phyloP scores from a whole-genome alignment of 176 grass and related monocot genomes.

The Phyllostachys edulis region DNA sequence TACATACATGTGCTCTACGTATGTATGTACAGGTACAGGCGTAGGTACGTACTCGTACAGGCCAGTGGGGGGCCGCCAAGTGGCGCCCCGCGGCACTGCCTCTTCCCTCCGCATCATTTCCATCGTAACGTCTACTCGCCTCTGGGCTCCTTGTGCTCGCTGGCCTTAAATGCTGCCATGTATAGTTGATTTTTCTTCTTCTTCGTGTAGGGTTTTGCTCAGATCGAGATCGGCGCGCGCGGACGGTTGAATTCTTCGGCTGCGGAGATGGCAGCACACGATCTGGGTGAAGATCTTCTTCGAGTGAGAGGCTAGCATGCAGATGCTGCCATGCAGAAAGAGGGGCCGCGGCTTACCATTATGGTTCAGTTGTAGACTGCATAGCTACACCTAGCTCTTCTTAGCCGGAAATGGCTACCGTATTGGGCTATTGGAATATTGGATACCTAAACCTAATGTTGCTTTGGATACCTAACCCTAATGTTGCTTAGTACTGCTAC shows the following conservation, averaged over 20 bases:
- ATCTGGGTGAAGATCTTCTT: slow-evolving; percentile 13
- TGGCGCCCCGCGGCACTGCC: neutral
- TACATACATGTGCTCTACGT: neutral
- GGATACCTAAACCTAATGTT: no score
- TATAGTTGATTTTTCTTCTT: neutral
- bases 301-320: neutral
- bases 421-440: neutral
- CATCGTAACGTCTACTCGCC: neutral
- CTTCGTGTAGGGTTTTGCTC: neutral
- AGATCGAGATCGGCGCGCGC: neutral
- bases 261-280: neutral
- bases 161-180: neutral
- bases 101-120: neutral
- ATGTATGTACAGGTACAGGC: no score
- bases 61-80: neutral
- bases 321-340: neutral
- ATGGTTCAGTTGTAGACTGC: neutral
- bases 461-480: no score
- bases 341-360: neutral
- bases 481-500: no score
- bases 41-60: neutral
- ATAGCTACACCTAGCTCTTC: neutral
- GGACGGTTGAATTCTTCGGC: neutral
- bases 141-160: neutral
- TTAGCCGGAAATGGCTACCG: neutral